A percentile compares a stretch with the other conserved stretches of the same genome.
phyloP scores from a whole-genome alignment of 177 flowering plant genomes.

The Vitis hybrid region DNA sequence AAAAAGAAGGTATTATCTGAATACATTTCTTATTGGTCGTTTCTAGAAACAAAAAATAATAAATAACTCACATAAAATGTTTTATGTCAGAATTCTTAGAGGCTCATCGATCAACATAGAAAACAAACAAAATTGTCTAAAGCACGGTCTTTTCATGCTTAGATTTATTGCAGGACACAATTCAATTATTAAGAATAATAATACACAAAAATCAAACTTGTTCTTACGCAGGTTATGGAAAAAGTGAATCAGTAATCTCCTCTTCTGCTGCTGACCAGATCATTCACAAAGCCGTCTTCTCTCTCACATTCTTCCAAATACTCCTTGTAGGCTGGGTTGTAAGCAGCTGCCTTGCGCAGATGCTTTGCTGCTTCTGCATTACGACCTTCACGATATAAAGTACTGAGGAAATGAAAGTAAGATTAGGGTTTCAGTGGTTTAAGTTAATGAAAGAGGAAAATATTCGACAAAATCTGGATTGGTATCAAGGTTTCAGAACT shows the following conservation, averaged over 20 bases:
- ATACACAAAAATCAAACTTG: background rate
- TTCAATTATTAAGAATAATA: too few relatives aligned
- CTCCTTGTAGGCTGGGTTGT: conserved; percentile 40
- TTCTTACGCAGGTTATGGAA: background rate
- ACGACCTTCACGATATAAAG: conserved; percentile 46
- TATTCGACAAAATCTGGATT: background rate
- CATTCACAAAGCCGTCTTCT: conserved; percentile 34
- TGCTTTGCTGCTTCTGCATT: conserved; percentile 59
- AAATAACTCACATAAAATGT: too few relatives aligned
- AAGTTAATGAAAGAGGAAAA: background rate
- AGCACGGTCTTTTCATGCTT: too few relatives aligned
- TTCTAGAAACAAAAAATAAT: too few relatives aligned
- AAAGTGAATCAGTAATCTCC: conserved; percentile 26
- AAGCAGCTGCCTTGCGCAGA: conserved; percentile 52
- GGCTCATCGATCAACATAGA: too few relatives aligned
- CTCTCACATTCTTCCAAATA: conserved; percentile 43
- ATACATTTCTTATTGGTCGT: too few relatives aligned
- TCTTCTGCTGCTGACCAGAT: conserved; percentile 50
- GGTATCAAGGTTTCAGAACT: too few relatives aligned
- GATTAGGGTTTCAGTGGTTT: background rate
- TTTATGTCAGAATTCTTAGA: too few relatives aligned
- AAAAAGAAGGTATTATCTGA: too few relatives aligned
- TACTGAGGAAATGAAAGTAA: conserved; percentile 37
- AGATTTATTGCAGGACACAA: too few relatives aligned
- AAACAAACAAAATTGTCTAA: too few relatives aligned